Base-by-base conservation (phyloP, 1,284 basidiomycete species). In the Fomitopsis palustris region DNA sequence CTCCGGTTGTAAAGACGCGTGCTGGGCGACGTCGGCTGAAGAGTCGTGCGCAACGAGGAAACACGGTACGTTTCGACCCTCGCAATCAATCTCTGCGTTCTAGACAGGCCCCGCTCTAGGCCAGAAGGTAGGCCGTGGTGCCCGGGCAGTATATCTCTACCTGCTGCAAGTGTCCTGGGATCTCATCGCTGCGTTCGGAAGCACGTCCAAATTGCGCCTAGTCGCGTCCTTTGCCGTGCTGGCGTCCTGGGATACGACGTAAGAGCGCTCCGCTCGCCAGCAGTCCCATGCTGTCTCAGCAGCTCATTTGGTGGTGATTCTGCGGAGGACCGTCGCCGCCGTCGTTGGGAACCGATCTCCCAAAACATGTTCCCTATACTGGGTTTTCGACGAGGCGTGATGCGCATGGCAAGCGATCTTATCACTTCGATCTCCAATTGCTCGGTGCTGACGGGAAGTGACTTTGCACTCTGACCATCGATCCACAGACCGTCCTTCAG, bases 141-240 rank as follows among this genome's bases (percentile, higher is more conserved):
- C 6, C 45, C 45, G 29, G 45, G 45, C 25, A 27, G 16, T 7
- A 47, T 29, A 21, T 16, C 25, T 12, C 25, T 27, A 16, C 27
- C 45, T 27, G 16, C 35, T 12, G 35, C 45, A 47, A 45, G 21
- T 17, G 3, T 9, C 29, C 10, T 52, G 49, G 33, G 49, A 52
- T 29, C 31, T 35, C 16, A 7, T 17, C 27, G 19, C 49, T 35
- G 9, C 12, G 29, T 35, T 19, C n/a, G 49, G 31, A 52, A 21
- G 17, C 31, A 35, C n/a, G 35, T 14, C 49, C 31, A 19, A 21
- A 33, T 37, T 52, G 49, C 49, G 31, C 35, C 33, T 52, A 35
- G 49, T 23, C 49, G 49, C 49, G 49, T 31, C 49, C n/a, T 52
- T 52, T 52, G 49, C 49, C 49, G 49, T 23, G 10, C 49, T n/a